phyloP scores from a whole-genome alignment of 1,284 basidiomycete genomes.

The Cutaneotrichosporon sp. region DNA sequence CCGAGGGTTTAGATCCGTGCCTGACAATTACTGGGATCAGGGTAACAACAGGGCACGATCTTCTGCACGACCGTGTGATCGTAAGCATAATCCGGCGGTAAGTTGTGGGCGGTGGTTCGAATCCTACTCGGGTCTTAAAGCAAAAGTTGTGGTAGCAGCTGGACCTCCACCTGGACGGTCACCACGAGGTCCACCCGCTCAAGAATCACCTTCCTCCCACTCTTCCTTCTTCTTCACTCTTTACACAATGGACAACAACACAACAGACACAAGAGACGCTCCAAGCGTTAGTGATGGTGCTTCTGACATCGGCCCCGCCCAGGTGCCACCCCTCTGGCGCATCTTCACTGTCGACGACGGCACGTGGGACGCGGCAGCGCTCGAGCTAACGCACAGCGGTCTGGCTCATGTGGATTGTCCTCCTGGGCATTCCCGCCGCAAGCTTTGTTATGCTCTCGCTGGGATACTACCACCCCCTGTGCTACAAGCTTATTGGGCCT shows the following conservation, averaged over 20 bases:
- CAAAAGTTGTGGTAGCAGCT: too few relatives aligned
- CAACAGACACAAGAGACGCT: not conserved
- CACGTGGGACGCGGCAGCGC: not conserved
- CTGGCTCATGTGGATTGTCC: slow-evolving; percentile 6
- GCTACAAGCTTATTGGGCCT: not conserved
- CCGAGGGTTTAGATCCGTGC: too few relatives aligned
- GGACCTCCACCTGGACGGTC: not conserved
- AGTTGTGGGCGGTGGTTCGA: too few relatives aligned
- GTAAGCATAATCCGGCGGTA: too few relatives aligned
- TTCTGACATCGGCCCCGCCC: not conserved
- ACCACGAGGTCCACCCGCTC: not conserved
- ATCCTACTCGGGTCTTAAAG: too few relatives aligned
- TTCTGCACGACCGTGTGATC: too few relatives aligned
- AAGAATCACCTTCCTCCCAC: not conserved
- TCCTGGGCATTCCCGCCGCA: not conserved
- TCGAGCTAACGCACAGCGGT: slow-evolving; percentile 4
- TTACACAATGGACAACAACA: not conserved
- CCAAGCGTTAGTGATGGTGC: not conserved
- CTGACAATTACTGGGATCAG: too few relatives aligned
- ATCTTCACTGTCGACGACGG: slow-evolving; percentile 6
- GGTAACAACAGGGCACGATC: too few relatives aligned
- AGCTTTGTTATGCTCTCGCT: not conserved
- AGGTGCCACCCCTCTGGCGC: slow-evolving; percentile 3
- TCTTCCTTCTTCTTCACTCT: not conserved
- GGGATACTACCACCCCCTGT: not conserved